Evolutionary conservation across 140 eudicot genomes (phyloP).

Genomic region (Bidens hawaiensis): DNA sequence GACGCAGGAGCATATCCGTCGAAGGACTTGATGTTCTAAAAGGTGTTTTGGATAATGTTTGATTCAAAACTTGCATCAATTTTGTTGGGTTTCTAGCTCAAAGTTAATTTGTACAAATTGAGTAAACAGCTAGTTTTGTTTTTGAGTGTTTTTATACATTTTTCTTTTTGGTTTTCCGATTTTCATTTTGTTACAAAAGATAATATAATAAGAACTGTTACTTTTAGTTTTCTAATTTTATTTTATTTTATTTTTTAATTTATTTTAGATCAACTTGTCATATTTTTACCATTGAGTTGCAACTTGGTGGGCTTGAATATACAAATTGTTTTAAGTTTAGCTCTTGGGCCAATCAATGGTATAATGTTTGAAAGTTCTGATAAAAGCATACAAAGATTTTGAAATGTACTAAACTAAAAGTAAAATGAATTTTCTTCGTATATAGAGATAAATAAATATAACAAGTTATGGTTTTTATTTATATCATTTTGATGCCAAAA

Average conservation of each 20-base stretch:
- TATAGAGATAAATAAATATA: too few species aligned
- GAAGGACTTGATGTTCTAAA: slow-evolving; percentile 14
- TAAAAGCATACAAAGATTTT: background rate
- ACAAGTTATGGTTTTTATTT: too few species aligned
- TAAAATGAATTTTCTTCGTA: background rate
- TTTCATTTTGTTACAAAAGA: slow-evolving; percentile 5
- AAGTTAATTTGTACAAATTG: slow-evolving; percentile 6
- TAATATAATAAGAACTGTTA: background rate
- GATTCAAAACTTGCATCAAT: slow-evolving; percentile 5
- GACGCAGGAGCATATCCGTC: slow-evolving; percentile 16
- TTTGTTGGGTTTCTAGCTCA: slow-evolving; percentile 10
- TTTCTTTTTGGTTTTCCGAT: background rate
- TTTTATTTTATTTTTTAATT: too few species aligned
- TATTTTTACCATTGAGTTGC: background rate
- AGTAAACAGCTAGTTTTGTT: slow-evolving; percentile 4
- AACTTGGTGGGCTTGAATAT: too few species aligned
- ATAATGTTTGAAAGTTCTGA: background rate
- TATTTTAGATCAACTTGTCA: background rate
- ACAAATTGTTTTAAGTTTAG: too few species aligned
- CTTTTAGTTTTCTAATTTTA: background rate
- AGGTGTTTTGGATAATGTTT: slow-evolving; percentile 12
- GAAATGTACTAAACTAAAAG: background rate
- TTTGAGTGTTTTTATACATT: background rate
- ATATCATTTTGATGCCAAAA: too few species aligned
- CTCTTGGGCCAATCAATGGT: too few species aligned